Evolutionary conservation across 1,284 basidiomycete genomes (phyloP).

Genomic region (Irpex sp.): DNA sequence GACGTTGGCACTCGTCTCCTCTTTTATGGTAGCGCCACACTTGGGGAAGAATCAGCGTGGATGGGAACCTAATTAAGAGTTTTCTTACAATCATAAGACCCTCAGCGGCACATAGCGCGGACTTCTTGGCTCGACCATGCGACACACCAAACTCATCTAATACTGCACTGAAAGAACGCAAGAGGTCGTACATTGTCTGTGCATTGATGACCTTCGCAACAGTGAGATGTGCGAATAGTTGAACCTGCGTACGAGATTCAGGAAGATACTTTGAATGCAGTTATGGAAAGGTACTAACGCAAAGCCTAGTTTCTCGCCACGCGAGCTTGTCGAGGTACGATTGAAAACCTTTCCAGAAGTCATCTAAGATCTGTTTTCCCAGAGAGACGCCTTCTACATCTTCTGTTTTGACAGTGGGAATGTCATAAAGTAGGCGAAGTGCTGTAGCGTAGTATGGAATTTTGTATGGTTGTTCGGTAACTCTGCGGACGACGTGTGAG

Average conservation of each 20-base stretch:
- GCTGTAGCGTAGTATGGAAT: slow-evolving; percentile 84
- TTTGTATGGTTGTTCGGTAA: slow-evolving; percentile 91
- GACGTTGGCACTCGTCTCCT: slow-evolving; percentile 45
- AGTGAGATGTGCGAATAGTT: slow-evolving; percentile 87
- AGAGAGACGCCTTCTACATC: slow-evolving; percentile 38
- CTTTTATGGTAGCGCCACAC: slow-evolving; percentile 59
- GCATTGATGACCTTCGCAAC: slow-evolving; percentile 71
- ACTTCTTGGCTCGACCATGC: slow-evolving; percentile 80
- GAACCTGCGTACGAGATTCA: slow-evolving; percentile 51
- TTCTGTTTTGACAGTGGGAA: slow-evolving; percentile 33
- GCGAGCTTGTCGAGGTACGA: slow-evolving; percentile 80
- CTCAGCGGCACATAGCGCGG: slow-evolving; percentile 84
- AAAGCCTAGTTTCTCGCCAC: slow-evolving; percentile 85
- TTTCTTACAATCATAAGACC: slow-evolving; percentile 76
- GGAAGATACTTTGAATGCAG: not conserved
- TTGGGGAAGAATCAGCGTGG: slow-evolving; percentile 23
- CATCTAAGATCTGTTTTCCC: slow-evolving; percentile 78
- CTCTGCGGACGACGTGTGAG: slow-evolving; percentile 31
- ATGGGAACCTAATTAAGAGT: not conserved
- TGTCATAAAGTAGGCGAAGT: slow-evolving; percentile 66
- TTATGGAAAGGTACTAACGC: slow-evolving; percentile 48
- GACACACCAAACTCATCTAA: slow-evolving; percentile 90
- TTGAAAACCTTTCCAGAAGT: slow-evolving; percentile 87
- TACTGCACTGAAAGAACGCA: slow-evolving; percentile 81
- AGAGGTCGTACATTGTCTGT: slow-evolving; percentile 72